These are phyloP conservation scores for Polygonum aviculare DNA, from an alignment of 148 eudicot genomes.

Conservation along the genomic window DNA sequence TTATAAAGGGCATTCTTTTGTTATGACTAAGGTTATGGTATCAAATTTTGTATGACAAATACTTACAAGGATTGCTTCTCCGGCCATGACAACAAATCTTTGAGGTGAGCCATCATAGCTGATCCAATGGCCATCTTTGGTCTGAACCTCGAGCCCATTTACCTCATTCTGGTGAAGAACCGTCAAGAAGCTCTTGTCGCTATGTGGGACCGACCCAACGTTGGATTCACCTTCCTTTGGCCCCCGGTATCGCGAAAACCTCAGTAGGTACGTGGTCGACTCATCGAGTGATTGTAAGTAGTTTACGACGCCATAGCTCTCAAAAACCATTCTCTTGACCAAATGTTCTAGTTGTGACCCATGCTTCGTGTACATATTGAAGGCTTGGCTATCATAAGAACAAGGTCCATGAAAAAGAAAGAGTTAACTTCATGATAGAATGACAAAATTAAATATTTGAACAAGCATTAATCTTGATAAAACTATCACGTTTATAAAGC, in stretches of 20 bases:
- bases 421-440: too few relatives aligned
- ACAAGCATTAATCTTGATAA: background rate
- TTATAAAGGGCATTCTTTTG: background rate
- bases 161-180: conserved; percentile 44
- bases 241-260: conserved; percentile 31
- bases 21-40: background rate
- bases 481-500: background rate
- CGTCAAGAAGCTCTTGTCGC: conserved; percentile 40
- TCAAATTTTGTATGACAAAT: background rate
- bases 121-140: conserved; percentile 48
- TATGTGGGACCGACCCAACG: conserved; percentile 32
- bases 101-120: conserved; percentile 22
- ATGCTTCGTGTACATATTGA: conserved; percentile 29
- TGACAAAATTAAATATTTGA: too few relatives aligned
- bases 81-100: conserved; percentile 44
- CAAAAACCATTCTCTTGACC: conserved; percentile 37
- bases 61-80: conserved; percentile 41
- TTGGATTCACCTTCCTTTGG: conserved; percentile 12
- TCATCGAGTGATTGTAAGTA: conserved; percentile 21
- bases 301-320: conserved; percentile 42
- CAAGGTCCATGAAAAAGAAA: background rate
- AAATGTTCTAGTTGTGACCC: conserved; percentile 26
- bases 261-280: conserved; percentile 30
- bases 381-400: conserved; percentile 21
- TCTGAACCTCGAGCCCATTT: conserved; percentile 39